phyloP scores from a whole-genome alignment of 2,329 filamentous ascomycete species.

The Emydomyces testavorans region DNA sequence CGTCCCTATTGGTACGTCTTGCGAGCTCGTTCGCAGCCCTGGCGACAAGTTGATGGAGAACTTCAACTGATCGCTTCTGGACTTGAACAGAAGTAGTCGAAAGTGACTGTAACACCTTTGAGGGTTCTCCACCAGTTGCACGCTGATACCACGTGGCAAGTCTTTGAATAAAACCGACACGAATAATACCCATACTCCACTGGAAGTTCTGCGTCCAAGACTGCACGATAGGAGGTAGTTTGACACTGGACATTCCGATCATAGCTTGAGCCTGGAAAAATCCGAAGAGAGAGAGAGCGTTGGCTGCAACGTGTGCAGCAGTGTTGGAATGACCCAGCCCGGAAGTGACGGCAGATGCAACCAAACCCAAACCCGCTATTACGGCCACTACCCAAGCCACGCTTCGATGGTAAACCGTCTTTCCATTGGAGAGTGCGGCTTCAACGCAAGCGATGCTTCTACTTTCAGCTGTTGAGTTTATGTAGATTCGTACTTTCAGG shows the following conservation, averaged over 20 bases:
- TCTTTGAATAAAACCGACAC: conserved; percentile 70
- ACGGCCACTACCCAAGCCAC: conserved; percentile 85
- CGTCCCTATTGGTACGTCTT: conserved; percentile 41
- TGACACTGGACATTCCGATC: conserved; percentile 70
- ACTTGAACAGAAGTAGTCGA: conserved; percentile 71
- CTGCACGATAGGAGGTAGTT: conserved; percentile 74
- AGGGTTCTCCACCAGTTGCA: conserved; percentile 74
- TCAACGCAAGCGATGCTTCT: conserved; percentile 72
- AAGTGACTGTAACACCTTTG: conserved; percentile 64
- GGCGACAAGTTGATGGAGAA: conserved; percentile 21
- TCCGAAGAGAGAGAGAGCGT: conserved; percentile 82
- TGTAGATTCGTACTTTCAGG: conserved; percentile 67
- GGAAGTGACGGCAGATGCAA: conserved; percentile 78
- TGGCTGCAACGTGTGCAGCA: conserved; percentile 85
- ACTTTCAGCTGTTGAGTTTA: conserved; percentile 57
- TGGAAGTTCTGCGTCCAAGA: conserved; percentile 97
- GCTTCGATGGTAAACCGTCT: conserved; percentile 78
- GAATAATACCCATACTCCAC: conserved; percentile 95
- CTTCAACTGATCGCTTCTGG: conserved; percentile 50
- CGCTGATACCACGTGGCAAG: conserved; percentile 95
- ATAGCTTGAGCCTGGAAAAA: conserved; percentile 94
- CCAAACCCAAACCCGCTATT: conserved; percentile 70
- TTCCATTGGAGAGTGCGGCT: conserved; percentile 76
- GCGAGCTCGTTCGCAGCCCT: conserved; percentile 35
- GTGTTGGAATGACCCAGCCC: conserved; percentile 88